These are phyloP conservation scores for Vitis rupestris DNA, from an alignment of 164 flowering plant genomes.

Conservation along the genomic window DNA sequence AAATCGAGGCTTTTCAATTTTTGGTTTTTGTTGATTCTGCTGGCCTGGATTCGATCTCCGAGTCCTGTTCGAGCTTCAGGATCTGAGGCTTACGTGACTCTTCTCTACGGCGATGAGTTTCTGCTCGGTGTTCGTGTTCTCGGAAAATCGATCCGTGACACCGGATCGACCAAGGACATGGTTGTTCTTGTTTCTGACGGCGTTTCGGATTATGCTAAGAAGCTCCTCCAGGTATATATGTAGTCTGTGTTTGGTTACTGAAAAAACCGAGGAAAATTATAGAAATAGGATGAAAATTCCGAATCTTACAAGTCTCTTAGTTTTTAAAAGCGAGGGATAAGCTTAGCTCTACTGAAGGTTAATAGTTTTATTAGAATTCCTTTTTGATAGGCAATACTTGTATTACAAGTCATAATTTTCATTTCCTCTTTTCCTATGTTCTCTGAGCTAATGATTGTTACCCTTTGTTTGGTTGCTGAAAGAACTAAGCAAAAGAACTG, in stretches of 20 bases:
- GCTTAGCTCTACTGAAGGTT: too few relatives aligned
- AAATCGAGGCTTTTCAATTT: too few relatives aligned
- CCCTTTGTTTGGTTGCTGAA: not conserved
- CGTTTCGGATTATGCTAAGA: slow-evolving; percentile 79
- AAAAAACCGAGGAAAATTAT: not conserved
- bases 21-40: too few relatives aligned
- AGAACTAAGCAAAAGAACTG: not conserved
- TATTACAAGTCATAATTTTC: too few relatives aligned
- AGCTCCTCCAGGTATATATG: slow-evolving; percentile 60
- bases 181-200: slow-evolving; percentile 96
- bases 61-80: too few relatives aligned
- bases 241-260: not conserved
- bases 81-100: slow-evolving; percentile 77
- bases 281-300: not conserved
- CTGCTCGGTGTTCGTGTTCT: slow-evolving; percentile 89
- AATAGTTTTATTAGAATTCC: too few relatives aligned
- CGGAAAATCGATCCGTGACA: slow-evolving; percentile 87
- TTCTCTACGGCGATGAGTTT: slow-evolving; percentile 94
- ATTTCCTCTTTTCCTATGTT: too few relatives aligned
- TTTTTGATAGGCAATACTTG: too few relatives aligned
- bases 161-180: slow-evolving; percentile 85
- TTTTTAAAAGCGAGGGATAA: not conserved
- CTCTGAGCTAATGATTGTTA: not conserved
- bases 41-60: too few relatives aligned
- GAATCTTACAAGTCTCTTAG: not conserved